Evolutionary conservation across 108 stramenopile genomes (phyloP), one percentile per base, ranked within the genome.

Genomic region (Fistulifera solaris): DNA sequence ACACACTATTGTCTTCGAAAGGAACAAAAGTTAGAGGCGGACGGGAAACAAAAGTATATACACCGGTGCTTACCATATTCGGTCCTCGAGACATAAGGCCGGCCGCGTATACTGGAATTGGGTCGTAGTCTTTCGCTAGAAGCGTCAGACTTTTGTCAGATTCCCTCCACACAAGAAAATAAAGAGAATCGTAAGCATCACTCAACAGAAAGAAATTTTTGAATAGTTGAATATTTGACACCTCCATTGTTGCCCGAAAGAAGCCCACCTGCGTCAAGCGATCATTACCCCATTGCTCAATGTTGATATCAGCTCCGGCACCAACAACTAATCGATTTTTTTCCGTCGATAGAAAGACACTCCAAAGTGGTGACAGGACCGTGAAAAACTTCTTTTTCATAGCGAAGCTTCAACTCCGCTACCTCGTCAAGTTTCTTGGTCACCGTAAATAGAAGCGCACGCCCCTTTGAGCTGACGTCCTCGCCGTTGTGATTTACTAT

Each of bases 261-360:
- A 93, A 93, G 15, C 91, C 91, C 51, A 93, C 87, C 68, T 93
- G 91, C 0, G 81, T 82, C 47, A 93, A 68, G 46, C 83, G 87
- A 24, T 62, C 77, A 27, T 58, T 70, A 10, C 84, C 83, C 91
- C 87, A 93, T 52, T 88, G 85, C 50, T 93, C 91, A n/a, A 93
- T 69, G 46, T 86, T 87, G 15, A 93, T 69, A 61, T 93, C 87
- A 5, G 91, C 80, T 48, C 91, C 87, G 45, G 91, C 83, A 31
- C 82, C 81, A 53, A 92, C 72, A 14, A 92, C 70, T 19, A 92
- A 56, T 12, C 89, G 73, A 42, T 63, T 66, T 35, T n/a, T 64
- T 76, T 27, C 80, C 79, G 70, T 91, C 89, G 12, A 59, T 65
- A 15, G 67, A 60, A n/a, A 91, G 67, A 35, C 85, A 87, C 41